A percentile compares a stretch with the other conserved stretches of the same genome.
Evolutionary conservation across 345 rosid genomes (phyloP).

Genomic region (Linum tenue): DNA sequence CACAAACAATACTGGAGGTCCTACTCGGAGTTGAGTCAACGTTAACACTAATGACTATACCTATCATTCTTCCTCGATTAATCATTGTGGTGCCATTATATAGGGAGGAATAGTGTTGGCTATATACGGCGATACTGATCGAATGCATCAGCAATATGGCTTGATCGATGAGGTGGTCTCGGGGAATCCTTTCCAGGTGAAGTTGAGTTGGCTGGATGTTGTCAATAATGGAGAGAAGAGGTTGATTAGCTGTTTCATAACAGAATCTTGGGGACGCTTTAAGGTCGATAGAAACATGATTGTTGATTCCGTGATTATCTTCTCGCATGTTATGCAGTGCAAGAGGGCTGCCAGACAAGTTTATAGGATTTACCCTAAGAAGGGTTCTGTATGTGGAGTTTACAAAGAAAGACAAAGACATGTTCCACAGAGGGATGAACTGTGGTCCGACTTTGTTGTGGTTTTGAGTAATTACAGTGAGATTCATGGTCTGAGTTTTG

Average conservation of each 20-base stretch:
- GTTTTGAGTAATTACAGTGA: constrained; percentile 57
- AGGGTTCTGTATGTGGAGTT: constrained; percentile 85
- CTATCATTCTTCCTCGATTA: too few relatives aligned
- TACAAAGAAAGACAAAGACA: constrained; percentile 28
- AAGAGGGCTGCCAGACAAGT: constrained; percentile 70
- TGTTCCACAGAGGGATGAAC: constrained; percentile 10
- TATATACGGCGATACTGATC: too few relatives aligned
- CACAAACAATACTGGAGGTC: too few relatives aligned
- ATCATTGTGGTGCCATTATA: too few relatives aligned
- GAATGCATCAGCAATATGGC: constrained; percentile 56
- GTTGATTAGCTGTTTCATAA: constrained; percentile 29
- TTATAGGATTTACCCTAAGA: constrained; percentile 69
- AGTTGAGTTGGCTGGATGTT: constrained; percentile 58
- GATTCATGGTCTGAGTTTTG: constrained; percentile 65
- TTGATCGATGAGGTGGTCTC: constrained; percentile 66
- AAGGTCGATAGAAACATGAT: too few relatives aligned
- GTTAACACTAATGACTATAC: too few relatives aligned
- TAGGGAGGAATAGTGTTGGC: too few relatives aligned
- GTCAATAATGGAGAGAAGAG: constrained; percentile 36
- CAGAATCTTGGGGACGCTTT: constrained; percentile 54
- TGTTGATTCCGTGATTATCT: constrained; percentile 43
- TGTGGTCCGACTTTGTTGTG: constrained; percentile 42
- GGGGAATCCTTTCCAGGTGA: constrained; percentile 53
- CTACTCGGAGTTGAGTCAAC: too few relatives aligned
- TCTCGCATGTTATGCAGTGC: constrained; percentile 62